These are phyloP conservation scores for Parastagonospora nodorum DNA, from an alignment of 2,329 filamentous ascomycete species.

Conservation along the genomic window DNA sequence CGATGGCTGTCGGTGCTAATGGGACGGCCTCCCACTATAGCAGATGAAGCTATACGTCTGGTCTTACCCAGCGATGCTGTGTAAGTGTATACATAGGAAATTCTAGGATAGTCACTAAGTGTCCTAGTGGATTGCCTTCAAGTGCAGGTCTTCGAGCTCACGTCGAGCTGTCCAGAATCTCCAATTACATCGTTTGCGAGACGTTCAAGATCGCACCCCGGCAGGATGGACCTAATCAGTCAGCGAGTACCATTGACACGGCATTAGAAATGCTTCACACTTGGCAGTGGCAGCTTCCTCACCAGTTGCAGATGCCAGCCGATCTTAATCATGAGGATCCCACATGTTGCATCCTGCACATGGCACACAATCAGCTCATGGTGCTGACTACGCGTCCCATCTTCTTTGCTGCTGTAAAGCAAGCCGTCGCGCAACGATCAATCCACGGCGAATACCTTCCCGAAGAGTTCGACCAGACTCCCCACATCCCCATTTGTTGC, in stretches of 20 bases:
- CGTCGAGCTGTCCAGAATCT: constrained; percentile 28
- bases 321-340: constrained; percentile 16
- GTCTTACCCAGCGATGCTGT: constrained; percentile 23
- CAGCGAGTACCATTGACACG: constrained; percentile 17
- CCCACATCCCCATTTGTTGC: constrained; percentile 18
- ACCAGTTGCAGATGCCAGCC: constrained; percentile 12
- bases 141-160: constrained; percentile 29
- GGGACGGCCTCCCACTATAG: constrained; percentile 30
- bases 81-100: constrained; percentile 17
- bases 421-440: constrained; percentile 24
- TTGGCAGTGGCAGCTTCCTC: constrained; percentile 25
- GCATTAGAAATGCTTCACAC: constrained; percentile 26
- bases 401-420: constrained; percentile 29
- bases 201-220: constrained; percentile 30
- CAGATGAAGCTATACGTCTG: constrained; percentile 31
- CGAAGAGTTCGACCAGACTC: constrained; percentile 14
- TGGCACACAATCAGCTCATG: constrained; percentile 31
- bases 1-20: constrained; percentile 34
- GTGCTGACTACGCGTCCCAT: constrained; percentile 31
- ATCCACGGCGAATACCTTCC: constrained; percentile 14
- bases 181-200: constrained; percentile 32
- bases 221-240: constrained; percentile 6
- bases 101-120: constrained; percentile 8
- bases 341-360: constrained; percentile 27
- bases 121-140: constrained; percentile 23